phyloP scores from a whole-genome alignment of 768 basidiomycete genomes.

The Boletus barrowsii region DNA sequence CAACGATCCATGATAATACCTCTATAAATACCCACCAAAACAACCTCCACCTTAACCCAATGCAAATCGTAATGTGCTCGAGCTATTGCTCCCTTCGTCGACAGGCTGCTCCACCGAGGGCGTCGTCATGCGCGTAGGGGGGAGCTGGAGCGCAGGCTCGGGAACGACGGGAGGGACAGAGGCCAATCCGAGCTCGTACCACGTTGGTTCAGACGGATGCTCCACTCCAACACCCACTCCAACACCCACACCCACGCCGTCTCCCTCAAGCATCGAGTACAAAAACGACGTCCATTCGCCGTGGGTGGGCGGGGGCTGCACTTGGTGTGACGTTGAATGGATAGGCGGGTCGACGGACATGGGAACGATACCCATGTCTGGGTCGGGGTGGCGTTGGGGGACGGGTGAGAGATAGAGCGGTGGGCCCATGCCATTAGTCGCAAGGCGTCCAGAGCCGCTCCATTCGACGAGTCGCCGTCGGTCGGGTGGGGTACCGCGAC shows the following conservation, averaged over 20 bases:
- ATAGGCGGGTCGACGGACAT: slow-evolving; percentile 20
- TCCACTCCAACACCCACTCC: neutral
- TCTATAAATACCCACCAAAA: slow-evolving; percentile 24
- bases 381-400: slow-evolving; percentile 15
- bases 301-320: slow-evolving; percentile 2
- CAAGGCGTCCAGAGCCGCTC: slow-evolving; percentile 22
- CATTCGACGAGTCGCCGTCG: slow-evolving; percentile 29
- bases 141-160: slow-evolving; percentile 7
- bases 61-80: slow-evolving; percentile 32
- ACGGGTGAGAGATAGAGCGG: slow-evolving; percentile 26
- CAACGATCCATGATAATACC: slow-evolving; percentile 17
- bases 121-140: neutral
- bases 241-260: slow-evolving; percentile 17
- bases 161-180: slow-evolving; percentile 14
- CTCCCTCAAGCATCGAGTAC: slow-evolving; percentile 34
- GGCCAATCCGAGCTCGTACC: slow-evolving; percentile 30
- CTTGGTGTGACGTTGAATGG: neutral
- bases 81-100: slow-evolving; percentile 24
- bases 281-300: slow-evolving; percentile 35
- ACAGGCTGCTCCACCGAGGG: slow-evolving; percentile 12
- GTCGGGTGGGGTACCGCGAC: slow-evolving; percentile 33
- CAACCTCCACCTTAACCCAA: slow-evolving; percentile 18
- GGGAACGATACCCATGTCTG: slow-evolving; percentile 18
- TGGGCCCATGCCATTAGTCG: slow-evolving; percentile 20
- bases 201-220: slow-evolving; percentile 16